These are phyloP conservation scores for Crithidia acanthocephali DNA, from an alignment of 208 protist genomes.

Conservation along the genomic window DNA sequence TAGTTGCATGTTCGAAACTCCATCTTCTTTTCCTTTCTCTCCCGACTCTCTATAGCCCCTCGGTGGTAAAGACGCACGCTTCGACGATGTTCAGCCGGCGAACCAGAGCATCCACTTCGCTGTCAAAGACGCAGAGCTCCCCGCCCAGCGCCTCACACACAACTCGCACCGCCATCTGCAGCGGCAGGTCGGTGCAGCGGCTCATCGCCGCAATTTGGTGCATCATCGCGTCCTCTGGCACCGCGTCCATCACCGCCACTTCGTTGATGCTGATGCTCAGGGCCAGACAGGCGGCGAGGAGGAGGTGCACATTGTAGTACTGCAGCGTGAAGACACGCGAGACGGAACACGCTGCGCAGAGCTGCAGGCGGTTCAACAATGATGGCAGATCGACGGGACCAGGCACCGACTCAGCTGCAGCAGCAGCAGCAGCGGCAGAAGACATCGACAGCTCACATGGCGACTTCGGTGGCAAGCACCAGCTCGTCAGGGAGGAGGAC, in stretches of 20 bases:
- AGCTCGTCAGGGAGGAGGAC: constrained; percentile 17
- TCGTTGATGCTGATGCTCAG: constrained; percentile 51
- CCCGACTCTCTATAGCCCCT: not conserved
- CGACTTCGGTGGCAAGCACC: constrained; percentile 17
- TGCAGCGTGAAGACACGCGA: constrained; percentile 39
- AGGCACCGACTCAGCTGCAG: not conserved
- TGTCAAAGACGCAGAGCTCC: constrained; percentile 36
- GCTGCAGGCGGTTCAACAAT: constrained; percentile 8
- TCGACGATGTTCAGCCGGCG: constrained; percentile 33
- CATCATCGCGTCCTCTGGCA: constrained; percentile 26
- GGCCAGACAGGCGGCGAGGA: constrained; percentile 41
- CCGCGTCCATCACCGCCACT: constrained; percentile 13
- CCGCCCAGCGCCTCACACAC: constrained; percentile 45
- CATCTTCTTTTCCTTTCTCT: not conserved
- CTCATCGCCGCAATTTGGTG: constrained; percentile 27
- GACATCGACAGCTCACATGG: constrained; percentile 1
- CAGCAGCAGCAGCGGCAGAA: not conserved
- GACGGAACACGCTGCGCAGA: constrained; percentile 32
- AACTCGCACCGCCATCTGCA: constrained; percentile 38
- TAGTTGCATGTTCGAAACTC: not conserved
- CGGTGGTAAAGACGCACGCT: constrained; percentile 11
- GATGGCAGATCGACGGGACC: constrained; percentile 7
- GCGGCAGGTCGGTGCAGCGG: constrained; percentile 27
- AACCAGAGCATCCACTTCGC: constrained; percentile 33
- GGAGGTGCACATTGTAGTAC: constrained; percentile 47